Conservation (phyloP, 306 rosid genomes). For the Cicer arietinum region DNA sequence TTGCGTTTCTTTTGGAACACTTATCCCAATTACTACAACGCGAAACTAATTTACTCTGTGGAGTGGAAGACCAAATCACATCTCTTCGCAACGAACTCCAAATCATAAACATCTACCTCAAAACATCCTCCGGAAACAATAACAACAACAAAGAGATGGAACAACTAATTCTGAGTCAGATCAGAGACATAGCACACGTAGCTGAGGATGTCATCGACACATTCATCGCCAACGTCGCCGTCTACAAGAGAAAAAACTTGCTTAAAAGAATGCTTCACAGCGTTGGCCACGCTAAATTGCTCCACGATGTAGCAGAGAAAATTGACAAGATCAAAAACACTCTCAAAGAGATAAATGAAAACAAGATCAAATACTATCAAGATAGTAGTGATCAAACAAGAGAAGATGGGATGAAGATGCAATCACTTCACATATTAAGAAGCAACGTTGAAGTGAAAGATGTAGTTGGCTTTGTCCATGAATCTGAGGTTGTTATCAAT, state of each 20-base stretch:
- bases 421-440: neutral
- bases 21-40: neutral
- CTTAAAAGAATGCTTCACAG: neutral
- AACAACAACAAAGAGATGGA: constrained; percentile 2
- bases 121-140: neutral
- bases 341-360: constrained; percentile 12
- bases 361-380: neutral
- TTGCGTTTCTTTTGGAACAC: constrained; percentile 16
- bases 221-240: neutral
- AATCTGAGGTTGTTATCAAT: neutral
- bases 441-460: constrained; percentile 3
- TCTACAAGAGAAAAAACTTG: neutral
- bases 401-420: neutral
- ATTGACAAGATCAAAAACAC: constrained; percentile 16
- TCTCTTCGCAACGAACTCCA: constrained; percentile 2
- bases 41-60: constrained; percentile 12
- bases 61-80: constrained; percentile 18
- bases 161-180: neutral
- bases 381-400: neutral
- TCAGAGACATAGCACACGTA: neutral
- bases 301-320: neutral
- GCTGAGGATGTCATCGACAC: constrained; percentile 22
- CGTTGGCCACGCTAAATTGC: neutral
- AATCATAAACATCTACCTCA: neutral
- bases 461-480: constrained; percentile 26